Conservation (phyloP, 768 basidiomycete species). For the Termitomyces sp. region DNA sequence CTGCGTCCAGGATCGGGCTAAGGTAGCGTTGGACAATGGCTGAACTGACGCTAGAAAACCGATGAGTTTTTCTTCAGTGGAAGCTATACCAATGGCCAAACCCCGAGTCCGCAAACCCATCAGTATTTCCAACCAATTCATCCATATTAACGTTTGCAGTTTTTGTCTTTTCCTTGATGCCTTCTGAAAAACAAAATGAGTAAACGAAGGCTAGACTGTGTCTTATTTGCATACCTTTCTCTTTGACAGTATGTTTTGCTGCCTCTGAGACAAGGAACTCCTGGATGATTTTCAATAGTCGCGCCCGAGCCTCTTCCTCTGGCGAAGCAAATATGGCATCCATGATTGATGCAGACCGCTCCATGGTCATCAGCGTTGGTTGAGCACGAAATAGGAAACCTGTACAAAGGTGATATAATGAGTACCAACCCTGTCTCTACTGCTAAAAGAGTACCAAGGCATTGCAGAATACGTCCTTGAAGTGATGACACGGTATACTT, state of each 20-base stretch:
- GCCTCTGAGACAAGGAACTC: constrained; percentile 87
- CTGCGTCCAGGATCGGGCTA: constrained; percentile 72
- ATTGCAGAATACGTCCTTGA: constrained; percentile 73
- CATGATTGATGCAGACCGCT: constrained; percentile 79
- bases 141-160: constrained; percentile 73
- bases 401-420: constrained; percentile 18
- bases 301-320: constrained; percentile 66
- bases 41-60: constrained; percentile 71
- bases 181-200: constrained; percentile 23
- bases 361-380: constrained; percentile 84
- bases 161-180: constrained; percentile 37
- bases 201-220: background rate
- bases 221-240: constrained; percentile 45
- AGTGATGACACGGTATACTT: constrained; percentile 54
- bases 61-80: background rate
- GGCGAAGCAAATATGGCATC: constrained; percentile 77
- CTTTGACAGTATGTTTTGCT: constrained; percentile 64
- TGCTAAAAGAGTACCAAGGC: constrained; percentile 57
- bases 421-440: background rate
- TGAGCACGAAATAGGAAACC: constrained; percentile 92
- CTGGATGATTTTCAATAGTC: constrained; percentile 82
- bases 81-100: constrained; percentile 27
- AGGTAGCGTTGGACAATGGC: constrained; percentile 94
- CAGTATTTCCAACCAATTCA: constrained; percentile 91
- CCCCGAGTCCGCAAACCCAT: constrained; percentile 97